Base-by-base conservation (phyloP, 2,329 filamentous ascomycete species). In the Aspergillus sp. region DNA sequence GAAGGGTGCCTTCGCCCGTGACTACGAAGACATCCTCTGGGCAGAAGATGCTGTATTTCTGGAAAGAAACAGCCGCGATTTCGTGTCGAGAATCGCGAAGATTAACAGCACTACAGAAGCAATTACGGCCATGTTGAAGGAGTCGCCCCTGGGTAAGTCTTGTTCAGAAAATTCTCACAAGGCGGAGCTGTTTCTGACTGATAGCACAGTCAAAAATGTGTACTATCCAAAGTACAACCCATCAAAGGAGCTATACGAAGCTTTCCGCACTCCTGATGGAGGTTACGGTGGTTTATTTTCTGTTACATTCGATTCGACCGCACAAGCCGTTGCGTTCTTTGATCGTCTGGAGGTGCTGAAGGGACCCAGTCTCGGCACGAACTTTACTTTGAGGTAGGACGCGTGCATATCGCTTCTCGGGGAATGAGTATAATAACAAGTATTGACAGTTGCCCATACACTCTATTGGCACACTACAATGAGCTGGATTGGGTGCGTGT, bases 1-100 rank as follows among this genome's bases (percentile, higher is more conserved):
- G n/a, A 93, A 90, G 67, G 67, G 76, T 4, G 78, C 79, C n/a
- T 82, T 89, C 68, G 73, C 74, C 4, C 68, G 71, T 8, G 82
- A 88, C 41, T 94, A 88, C 68, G 89, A 95, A 72, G 90, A 96
- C 70, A 91, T 89, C 50, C 91, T 94, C 69, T 99, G 94, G 90
- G 84, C 88, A 16, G 93, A 96, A 76, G 94, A 99, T 72, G 85
- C 88, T 45, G 85, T 99, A 36, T 96, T 96, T 73, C 86, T 99
- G 76, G 94, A 99, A 74, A 84, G 93, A 57, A 99, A 99, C 72
- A 96, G 91, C 69, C 87, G 94, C 14, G 91, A 97, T 74, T 97
- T 96, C 69, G 82, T 87, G 17, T 82, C 82, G 14, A 84, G 94
- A 51, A 90, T 96, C 54, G 86, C 88, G 57, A 84, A 90, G 50